Evolutionary conservation across 305 asterid species (phyloP), one percentile per base, ranked within the genome.

Genomic region (Caryopteris hybrid): DNA sequence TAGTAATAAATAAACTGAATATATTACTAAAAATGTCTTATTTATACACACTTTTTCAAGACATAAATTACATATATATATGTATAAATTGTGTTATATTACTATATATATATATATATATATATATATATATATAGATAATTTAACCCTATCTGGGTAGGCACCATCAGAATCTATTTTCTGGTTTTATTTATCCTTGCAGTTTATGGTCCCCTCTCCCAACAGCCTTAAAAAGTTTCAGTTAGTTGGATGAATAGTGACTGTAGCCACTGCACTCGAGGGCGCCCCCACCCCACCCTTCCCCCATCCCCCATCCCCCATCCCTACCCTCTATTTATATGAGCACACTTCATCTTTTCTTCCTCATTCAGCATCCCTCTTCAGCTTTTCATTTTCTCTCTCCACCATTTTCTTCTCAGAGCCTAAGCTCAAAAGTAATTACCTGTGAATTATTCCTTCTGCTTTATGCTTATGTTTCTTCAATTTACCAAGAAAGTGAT

Each of bases 121-220:
- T n/a, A n/a, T n/a, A n/a, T n/a, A n/a, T n/a, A n/a, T n/a, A n/a
- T n/a, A n/a, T n/a, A n/a, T n/a, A n/a, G n/a, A n/a, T n/a, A n/a
- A n/a, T n/a, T n/a, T n/a, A n/a, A n/a, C n/a, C n/a, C n/a, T 6
- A 54, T 6, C 18, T 54, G 27, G 61, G 56, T 1, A 27, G 27
- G 47, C 56, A 54, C 22, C 67, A 45, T n/a, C 42, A 34, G 59
- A 72, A 62, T 61, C 57, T 25, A 10, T 60, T 57, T 70, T 36
- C 17, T 45, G 52, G 55, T 72, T 27, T 16, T 18, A 0, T 47
- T 16, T 45, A 57, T 53, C 20, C 17, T 5, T 57, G 31, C 78
- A 51, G 82, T 77, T 77, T 59, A 0, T 78, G 82, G 82, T 73
- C 82, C 81, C 82, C 77, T 1, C 52, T 23, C 53, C 72, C 46